These are phyloP conservation scores for Stemphylium lycopersici DNA, from an alignment of 2,329 filamentous ascomycete genomes.

Conservation along the genomic window DNA sequence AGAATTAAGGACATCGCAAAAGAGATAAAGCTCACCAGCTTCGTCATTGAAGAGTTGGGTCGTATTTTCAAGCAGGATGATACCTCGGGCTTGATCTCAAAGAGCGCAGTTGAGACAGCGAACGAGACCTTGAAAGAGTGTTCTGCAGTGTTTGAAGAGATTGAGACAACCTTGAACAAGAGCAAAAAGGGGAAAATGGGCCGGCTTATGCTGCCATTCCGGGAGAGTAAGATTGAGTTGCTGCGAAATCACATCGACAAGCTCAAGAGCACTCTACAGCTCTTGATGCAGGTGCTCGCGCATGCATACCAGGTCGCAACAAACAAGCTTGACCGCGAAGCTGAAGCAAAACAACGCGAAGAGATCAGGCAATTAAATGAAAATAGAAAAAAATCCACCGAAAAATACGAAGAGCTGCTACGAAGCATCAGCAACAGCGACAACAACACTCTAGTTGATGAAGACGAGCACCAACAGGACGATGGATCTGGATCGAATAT, in stretches of 20 bases:
- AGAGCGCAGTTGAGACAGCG: slow-evolving; percentile 33
- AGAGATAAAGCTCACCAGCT: slow-evolving; percentile 36
- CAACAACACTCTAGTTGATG: slow-evolving; percentile 20
- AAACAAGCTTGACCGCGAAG: slow-evolving; percentile 31
- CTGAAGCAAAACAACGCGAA: slow-evolving; percentile 33
- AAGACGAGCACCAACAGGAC: slow-evolving; percentile 10
- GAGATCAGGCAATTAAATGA: slow-evolving; percentile 34
- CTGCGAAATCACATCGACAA: slow-evolving; percentile 38
- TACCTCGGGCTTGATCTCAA: slow-evolving; percentile 30
- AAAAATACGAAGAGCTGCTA: slow-evolving; percentile 35
- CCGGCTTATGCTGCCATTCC: slow-evolving; percentile 36
- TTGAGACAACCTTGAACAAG: slow-evolving; percentile 34
- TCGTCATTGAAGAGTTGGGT: slow-evolving; percentile 38
- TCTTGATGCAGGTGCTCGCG: slow-evolving; percentile 38
- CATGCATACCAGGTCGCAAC: slow-evolving; percentile 35
- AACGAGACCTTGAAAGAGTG: slow-evolving; percentile 39
- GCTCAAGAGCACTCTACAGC: slow-evolving; percentile 38
- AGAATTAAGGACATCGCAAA: slow-evolving; percentile 38
- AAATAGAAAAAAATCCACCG: slow-evolving; percentile 28
- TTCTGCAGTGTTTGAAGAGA: slow-evolving; percentile 31
- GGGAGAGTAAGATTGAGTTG: slow-evolving; percentile 40
- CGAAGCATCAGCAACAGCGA: slow-evolving; percentile 28
- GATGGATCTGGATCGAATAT: background rate
- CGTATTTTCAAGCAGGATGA: slow-evolving; percentile 34
- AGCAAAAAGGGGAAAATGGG: slow-evolving; percentile 33